These are phyloP conservation scores for Babesia gibsoni DNA, from an alignment of 169 alveolate genomes.

Conservation along the genomic window DNA sequence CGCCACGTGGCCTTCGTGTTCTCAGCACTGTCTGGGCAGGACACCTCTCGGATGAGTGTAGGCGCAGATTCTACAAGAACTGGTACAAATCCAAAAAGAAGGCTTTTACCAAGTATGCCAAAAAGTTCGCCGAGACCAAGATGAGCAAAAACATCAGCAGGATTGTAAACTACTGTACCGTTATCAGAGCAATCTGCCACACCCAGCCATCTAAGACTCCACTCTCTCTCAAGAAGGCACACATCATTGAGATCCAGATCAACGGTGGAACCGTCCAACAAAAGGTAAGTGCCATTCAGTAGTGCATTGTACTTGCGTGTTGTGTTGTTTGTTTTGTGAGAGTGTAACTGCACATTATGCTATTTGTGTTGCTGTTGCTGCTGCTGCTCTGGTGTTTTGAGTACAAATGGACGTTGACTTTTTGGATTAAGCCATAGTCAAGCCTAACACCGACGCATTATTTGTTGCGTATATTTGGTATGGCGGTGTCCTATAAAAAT, in stretches of 20 bases:
- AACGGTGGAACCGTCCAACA: constrained; percentile 98
- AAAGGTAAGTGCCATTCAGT: constrained; percentile 75
- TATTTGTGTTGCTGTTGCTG: neutral
- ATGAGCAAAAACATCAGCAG: constrained; percentile 89
- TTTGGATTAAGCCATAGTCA: constrained; percentile 1
- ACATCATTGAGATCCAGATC: constrained; percentile 98
- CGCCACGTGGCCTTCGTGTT: constrained; percentile 99
- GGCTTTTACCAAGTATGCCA: constrained; percentile 98
- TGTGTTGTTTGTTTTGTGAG: neutral
- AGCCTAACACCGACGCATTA: constrained; percentile 34
- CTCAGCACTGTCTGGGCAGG: constrained; percentile 98
- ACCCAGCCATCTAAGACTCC: constrained; percentile 96
- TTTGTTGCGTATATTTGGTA: constrained; percentile 53
- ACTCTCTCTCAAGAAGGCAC: constrained; percentile 96
- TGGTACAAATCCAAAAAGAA: constrained; percentile 97
- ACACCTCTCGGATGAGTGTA: constrained; percentile 95
- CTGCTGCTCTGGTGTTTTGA: neutral
- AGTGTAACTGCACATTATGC: neutral
- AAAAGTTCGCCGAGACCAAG: constrained; percentile 85
- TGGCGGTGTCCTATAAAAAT: constrained; percentile 42
- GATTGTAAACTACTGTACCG: constrained; percentile 94
- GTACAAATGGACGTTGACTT: constrained; percentile 14
- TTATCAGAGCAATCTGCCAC: constrained; percentile 98
- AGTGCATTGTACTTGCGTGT: too few relatives aligned
- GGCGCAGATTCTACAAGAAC: constrained; percentile 98